Evolutionary conservation across 148 eudicot species (phyloP), one percentile per base, ranked within the genome.

Genomic region (Cornus suecica): DNA sequence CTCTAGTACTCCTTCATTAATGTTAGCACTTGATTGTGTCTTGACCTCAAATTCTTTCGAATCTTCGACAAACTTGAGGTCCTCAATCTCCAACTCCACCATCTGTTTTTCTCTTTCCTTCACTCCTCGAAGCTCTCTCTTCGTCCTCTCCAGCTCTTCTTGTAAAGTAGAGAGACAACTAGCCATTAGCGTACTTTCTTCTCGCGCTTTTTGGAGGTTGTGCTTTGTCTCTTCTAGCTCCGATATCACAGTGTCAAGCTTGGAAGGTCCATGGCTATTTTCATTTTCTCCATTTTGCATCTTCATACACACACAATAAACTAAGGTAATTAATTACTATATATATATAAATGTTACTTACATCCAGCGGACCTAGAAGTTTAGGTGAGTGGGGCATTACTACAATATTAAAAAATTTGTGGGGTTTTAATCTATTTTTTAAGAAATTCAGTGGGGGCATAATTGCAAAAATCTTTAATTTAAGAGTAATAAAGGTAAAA

Each of bases 171-270:
- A 84, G 41, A 92, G 80, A 75, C 81, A 84, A 31, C 70, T 80
- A 1, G 95, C 90, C 93, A 94, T 90, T 11, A 77, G 48, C 75
- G 77, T 74, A 28, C 90, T 84, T 34, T 89, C 92, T 62, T 94
- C 91, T 81, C 77, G 81, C 2, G 92, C 92, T 62, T 84, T 90
- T 66, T 78, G 52, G 5, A 94, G 95, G 77, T 76, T 86, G 74
- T 90, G 87, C 58, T 87, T 94, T n/a, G 95, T 86, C 84, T 86
- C 86, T 77, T 92, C 88, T 56, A 92, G 77, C 81, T 92, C 94
- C 0, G 37, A 30, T 31, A 79, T 81, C 68, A 69, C 80, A 15
- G 42, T 77, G 65, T 72, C 76, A 13, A 76, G 51, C 27, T 77
- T 76, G n/a, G 68, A 14, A 42, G 31, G 10, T 16, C 6, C 64